Conservation (phyloP, 176 grass and related monocot genomes). For the Leersia perrieri region DNA sequence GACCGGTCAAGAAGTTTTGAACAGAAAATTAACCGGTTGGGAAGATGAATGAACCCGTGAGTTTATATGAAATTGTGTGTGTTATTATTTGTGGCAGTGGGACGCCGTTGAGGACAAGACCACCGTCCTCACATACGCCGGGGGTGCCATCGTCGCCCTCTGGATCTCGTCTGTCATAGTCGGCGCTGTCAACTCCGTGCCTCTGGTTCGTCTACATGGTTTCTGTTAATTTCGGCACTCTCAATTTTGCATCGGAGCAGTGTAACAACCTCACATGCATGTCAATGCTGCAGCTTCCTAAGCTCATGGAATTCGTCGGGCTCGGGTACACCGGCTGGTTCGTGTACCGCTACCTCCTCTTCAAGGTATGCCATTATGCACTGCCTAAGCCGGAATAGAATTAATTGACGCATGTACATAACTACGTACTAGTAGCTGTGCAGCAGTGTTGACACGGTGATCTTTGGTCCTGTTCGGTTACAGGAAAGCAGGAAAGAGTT, state of each 20-base stretch:
- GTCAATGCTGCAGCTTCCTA: slow-evolving; percentile 67
- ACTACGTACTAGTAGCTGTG: background rate
- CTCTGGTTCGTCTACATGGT: slow-evolving; percentile 45
- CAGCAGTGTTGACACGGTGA: background rate
- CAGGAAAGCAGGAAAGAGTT: slow-evolving; percentile 86
- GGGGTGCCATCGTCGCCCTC: slow-evolving; percentile 62
- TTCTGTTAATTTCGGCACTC: background rate
- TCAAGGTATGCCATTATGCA: slow-evolving; percentile 58
- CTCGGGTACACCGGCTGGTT: slow-evolving; percentile 95
- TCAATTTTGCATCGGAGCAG: background rate
- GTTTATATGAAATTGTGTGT: background rate
- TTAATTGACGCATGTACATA: background rate
- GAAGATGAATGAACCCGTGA: background rate
- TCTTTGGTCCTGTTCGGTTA: background rate
- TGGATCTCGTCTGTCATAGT: slow-evolving; percentile 84
- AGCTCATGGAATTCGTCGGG: slow-evolving; percentile 85
- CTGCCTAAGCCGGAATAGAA: background rate
- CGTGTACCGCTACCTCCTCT: slow-evolving; percentile 93
- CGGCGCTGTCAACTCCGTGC: slow-evolving; percentile 82
- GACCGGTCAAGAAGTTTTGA: background rate
- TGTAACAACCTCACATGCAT: background rate
- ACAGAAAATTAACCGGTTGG: background rate
- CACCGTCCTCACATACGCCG: slow-evolving; percentile 78
- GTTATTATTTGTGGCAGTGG: slow-evolving; percentile 52
- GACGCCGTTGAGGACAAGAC: slow-evolving; percentile 87